These are phyloP conservation scores for Pulveroboletus sp. DNA, from an alignment of 768 basidiomycete genomes.

Conservation along the genomic window DNA sequence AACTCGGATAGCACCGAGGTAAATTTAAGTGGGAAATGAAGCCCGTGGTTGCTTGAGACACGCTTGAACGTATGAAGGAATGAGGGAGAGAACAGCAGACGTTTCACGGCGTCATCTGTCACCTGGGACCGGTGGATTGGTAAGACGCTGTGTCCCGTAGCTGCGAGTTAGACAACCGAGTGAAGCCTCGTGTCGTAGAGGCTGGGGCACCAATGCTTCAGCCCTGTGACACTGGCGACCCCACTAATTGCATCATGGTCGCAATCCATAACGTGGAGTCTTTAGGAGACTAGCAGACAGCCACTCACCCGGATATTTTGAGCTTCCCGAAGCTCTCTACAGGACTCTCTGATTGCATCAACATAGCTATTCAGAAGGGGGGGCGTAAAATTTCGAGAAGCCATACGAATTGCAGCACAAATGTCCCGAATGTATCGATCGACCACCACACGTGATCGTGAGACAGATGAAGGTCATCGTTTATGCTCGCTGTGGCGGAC, in stretches of 20 bases:
- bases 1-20: conserved; percentile 68
- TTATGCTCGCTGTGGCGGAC: background rate
- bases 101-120: conserved; percentile 47
- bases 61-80: conserved; percentile 60
- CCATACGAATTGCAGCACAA: conserved; percentile 7
- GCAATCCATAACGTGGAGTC: background rate
- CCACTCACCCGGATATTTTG: conserved; percentile 50
- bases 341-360: conserved; percentile 49
- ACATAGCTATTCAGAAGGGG: conserved; percentile 46
- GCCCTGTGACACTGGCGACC: background rate
- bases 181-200: background rate
- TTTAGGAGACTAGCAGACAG: background rate
- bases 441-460: conserved; percentile 14
- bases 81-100: conserved; percentile 58
- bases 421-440: too few species aligned
- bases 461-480: background rate
- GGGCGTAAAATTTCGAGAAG: conserved; percentile 26
- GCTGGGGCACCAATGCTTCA: background rate
- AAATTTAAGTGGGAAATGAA: conserved; percentile 76
- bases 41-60: conserved; percentile 60
- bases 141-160: conserved; percentile 5
- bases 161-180: background rate
- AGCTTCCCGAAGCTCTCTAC: conserved; percentile 41
- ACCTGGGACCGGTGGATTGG: conserved; percentile 42
- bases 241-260: background rate